Evolutionary conservation across 2,329 filamentous ascomycete species (phyloP), one percentile per base, ranked within the genome.

Genomic region (Akanthomyces muscarius): DNA sequence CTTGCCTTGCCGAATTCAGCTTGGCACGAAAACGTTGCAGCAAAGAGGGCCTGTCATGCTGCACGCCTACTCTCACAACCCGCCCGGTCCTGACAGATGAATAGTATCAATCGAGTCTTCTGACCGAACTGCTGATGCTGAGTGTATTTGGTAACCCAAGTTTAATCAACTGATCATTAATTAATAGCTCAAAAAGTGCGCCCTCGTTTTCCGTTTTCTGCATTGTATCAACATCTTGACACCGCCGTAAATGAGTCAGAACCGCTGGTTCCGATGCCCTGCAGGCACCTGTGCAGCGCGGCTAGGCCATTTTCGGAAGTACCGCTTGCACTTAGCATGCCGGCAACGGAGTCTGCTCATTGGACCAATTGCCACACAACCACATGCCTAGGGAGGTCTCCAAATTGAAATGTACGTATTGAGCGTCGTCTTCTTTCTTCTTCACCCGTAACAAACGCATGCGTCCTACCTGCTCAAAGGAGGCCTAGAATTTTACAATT

Each of bases 221-320:
- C 25, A 13, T 18, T 8, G 30, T n/a, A 36, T 14, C 30, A 21
- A 25, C 47, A 50, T 18, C 4, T 33, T 33, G 28, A n/a, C n/a
- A 30, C 28, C 54, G 16, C 16, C n/a, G 10, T 16, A 38, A 59
- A 47, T 59, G 44, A 59, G 45, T 59, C 56, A 59, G 45, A 59
- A 45, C 56, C 44, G 45, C 45, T 59, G 42, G 28, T 50, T 47
- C 56, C 56, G 56, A 48, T 50, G 44, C 55, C 42, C 23, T 56
- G 28, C 41, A 47, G 14, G 18, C 47, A 50, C 28, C 6, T n/a
- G 28, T 30, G 44, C 44, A 58, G n/a, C 3, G 7, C 1, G 30
- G 25, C 56, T 59, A 59, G n/a, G 7, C 56, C 56, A 28, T 13
- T 50, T 59, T 59, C 44, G 56, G 56, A 59, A 36, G 25, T 48